Evolutionary conservation across 306 rosid species (phyloP), one percentile per base, ranked within the genome.

Genomic region (Quercus dentata): DNA sequence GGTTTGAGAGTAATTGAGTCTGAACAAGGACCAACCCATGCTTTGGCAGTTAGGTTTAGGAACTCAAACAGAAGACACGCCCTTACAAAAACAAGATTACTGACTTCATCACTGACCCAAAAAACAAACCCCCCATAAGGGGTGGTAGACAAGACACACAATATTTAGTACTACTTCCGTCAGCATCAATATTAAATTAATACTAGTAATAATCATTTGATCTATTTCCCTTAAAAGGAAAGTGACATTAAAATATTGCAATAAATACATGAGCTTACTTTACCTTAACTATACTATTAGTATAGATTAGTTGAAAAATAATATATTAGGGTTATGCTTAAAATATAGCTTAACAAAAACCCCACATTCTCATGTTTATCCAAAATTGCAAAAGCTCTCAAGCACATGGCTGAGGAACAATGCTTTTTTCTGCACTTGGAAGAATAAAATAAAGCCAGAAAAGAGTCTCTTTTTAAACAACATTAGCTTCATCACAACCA

Each of bases 171-270:
- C 75, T 46, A 35, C 49, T 56, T 10, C 73, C 91, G 59, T 88
- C 86, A 25, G 82, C 83, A 69, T 67, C 79, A 76, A 52, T 33
- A 59, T 31, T 54, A 58, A 72, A 59, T 80, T 35, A 69, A 30
- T 38, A 67, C 49, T 46, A 61, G n/a, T 71, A 68, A 73, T 23
- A 58, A 21, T 38, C 57, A 81, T 25, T 13, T 61, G 64, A 71
- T 71, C 72, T 75, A 52, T 90, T 90, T 90, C 82, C 89, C 92
- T 89, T 88, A 84, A 79, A 89, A 76, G 93, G 94, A 74, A 88
- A 88, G 83, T 63, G 49, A 76, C 31, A 74, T 75, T 69, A 63
- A 41, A 49, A 74, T 49, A 82, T 23, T 61, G 27, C 63, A 74
- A 68, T 49, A 75, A 75, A 4, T 71, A 67, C 63, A 33, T 77